Base-by-base conservation (phyloP, 176 grass and related monocot species). In the Otatea glauca region DNA sequence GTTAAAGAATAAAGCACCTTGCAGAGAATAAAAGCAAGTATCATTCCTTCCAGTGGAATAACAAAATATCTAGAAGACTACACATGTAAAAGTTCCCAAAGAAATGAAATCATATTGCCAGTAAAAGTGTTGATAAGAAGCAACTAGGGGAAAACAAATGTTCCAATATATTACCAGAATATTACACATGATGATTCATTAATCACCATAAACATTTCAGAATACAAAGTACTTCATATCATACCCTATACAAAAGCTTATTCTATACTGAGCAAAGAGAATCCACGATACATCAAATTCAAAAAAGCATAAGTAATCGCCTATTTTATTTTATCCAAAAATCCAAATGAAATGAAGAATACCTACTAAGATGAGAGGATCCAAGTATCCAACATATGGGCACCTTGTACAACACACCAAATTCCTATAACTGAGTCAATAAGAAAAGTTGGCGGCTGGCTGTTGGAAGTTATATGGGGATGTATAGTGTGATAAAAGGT, bases 21-120 rank as follows among this genome's bases (percentile, higher is more conserved):
- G 14, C 51, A 82, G 72, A 76, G 72, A 82, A 77, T 76, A 88
- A 82, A 51, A 82, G 79, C 86, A 39, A 87, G 21, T 51, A 88
- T 29, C 86, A 82, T 82, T 82, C 79, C 29, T 72, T 62, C 72
- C 42, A 15, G 16, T 83, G 42, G 79, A 83, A 88, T 68, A 82
- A 76, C 29, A 68, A 71, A 41, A 82, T 42, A 50, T 64, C 41
- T 78, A 70, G 51, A 85, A 35, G 20, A 49, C 37, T 14, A 81
- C 58, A 82, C 20, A 37, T 23, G 4, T 70, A 53, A 51, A 88
- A 70, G 4, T 64, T 64, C 5, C n/a, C 51, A n/a, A 63, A 78
- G 2, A 44, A 70, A 77, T 41, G 5, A 76, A 59, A 82, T 71
- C 38, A 60, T 34, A 38, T 47, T 59, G 24, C 38, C 24, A 61